These are phyloP conservation scores for Fusarium cicatricum DNA, from an alignment of 2,329 filamentous ascomycete genomes.

Conservation along the genomic window DNA sequence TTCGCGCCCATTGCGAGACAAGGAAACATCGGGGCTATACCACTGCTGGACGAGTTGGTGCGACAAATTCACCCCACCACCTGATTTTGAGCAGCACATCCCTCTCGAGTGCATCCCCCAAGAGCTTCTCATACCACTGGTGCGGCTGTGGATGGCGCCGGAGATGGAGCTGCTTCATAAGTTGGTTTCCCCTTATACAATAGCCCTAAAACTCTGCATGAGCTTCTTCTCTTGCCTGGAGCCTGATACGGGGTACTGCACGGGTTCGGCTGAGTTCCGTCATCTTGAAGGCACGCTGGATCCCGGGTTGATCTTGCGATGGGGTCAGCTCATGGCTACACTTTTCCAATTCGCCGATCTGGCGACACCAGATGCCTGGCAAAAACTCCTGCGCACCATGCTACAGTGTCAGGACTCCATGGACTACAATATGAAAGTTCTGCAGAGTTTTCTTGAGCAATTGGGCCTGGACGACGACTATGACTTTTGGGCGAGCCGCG, in stretches of 20 bases:
- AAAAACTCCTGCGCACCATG: conserved; percentile 2
- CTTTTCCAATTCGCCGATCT: conserved; percentile 33
- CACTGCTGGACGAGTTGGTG: neutral
- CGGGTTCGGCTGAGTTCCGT: conserved; percentile 33
- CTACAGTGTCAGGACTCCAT: neutral
- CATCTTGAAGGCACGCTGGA: conserved; percentile 30
- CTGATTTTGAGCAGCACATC: conserved; percentile 21
- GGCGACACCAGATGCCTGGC: conserved; percentile 20
- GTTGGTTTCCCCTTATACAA: neutral
- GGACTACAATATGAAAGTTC: conserved; percentile 2
- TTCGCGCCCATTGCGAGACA: neutral
- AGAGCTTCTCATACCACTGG: conserved; percentile 3
- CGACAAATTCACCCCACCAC: neutral
- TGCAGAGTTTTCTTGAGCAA: conserved; percentile 18
- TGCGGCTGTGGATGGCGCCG: conserved; percentile 13
- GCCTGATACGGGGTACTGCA: neutral
- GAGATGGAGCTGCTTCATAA: neutral
- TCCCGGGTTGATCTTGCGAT: conserved; percentile 29
- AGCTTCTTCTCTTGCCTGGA: neutral
- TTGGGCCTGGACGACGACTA: conserved; percentile 19
- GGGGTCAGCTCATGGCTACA: conserved; percentile 27
- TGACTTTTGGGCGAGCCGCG: conserved; percentile 16
- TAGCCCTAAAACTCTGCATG: conserved; percentile 4
- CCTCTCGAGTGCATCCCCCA: neutral
- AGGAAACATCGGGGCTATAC: neutral